These are phyloP conservation scores for Exophiala dermatitidis DNA, from an alignment of 2,329 filamentous ascomycete genomes.

Conservation along the genomic window DNA sequence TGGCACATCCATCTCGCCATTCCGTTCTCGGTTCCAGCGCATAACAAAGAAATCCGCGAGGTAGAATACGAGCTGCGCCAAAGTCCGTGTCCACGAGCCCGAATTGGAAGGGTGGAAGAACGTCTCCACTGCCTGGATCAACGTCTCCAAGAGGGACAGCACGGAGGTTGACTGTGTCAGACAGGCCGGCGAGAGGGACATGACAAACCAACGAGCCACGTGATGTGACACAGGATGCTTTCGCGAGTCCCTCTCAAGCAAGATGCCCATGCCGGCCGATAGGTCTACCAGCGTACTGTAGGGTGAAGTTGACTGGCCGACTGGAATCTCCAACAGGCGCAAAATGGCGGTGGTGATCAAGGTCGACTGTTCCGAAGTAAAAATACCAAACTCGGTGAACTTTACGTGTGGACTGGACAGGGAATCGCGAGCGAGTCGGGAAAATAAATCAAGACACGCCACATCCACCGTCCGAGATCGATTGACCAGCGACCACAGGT, in stretches of 20 bases:
- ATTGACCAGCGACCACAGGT: constrained; percentile 89
- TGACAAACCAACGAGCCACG: constrained; percentile 85
- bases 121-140: constrained; percentile 92
- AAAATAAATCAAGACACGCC: constrained; percentile 82
- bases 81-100: constrained; percentile 79
- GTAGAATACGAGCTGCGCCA: constrained; percentile 87
- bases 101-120: constrained; percentile 99
- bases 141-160: constrained; percentile 74
- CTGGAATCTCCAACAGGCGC: constrained; percentile 85
- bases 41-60: constrained; percentile 94
- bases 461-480: constrained; percentile 81
- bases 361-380: constrained; percentile 83
- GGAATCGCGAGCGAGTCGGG: constrained; percentile 76
- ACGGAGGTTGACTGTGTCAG: constrained; percentile 71
- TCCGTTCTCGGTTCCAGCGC: constrained; percentile 92
- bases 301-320: constrained; percentile 88
- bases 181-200: constrained; percentile 82
- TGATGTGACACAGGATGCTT: constrained; percentile 90
- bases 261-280: constrained; percentile 71
- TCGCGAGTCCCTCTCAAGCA: constrained; percentile 85
- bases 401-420: constrained; percentile 66
- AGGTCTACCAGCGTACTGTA: constrained; percentile 77
- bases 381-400: constrained; percentile 83
- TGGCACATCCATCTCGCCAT: constrained; percentile 82
- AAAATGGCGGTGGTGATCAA: constrained; percentile 88